These are phyloP conservation scores for Phytophthora fragariaefolia DNA, from an alignment of 352 stramenopile genomes.

Conservation along the genomic window DNA sequence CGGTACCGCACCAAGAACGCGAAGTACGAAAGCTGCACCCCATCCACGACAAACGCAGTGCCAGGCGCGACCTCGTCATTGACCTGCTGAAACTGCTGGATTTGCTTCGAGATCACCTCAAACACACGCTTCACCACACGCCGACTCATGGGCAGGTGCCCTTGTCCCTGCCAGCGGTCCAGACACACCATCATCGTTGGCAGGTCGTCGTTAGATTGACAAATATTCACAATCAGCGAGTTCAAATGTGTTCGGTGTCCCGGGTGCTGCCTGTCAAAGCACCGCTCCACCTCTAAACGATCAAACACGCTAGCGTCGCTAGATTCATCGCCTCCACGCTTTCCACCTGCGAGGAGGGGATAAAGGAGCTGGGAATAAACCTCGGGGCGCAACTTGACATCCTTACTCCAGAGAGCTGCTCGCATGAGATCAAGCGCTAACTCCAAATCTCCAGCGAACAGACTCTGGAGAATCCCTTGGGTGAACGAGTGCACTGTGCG, in stretches of 20 bases:
- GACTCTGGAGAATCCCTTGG: conserved; percentile 52
- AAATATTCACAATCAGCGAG: conserved; percentile 72
- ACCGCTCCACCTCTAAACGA: conserved; percentile 58
- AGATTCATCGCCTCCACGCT: conserved; percentile 32
- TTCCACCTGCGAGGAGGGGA: conserved; percentile 51
- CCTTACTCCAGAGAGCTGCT: conserved; percentile 44
- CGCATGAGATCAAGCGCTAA: conserved; percentile 58
- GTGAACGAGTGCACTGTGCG: conserved; percentile 57
- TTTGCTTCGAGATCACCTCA: conserved; percentile 63
- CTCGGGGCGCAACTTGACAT: conserved; percentile 54
- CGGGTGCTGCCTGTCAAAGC: conserved; percentile 63
- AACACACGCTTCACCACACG: conserved; percentile 60
- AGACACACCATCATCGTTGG: conserved; percentile 64
- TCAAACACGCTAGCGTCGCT: conserved; percentile 51
- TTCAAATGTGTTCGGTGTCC: conserved; percentile 48
- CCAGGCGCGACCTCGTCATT: conserved; percentile 7
- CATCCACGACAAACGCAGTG: conserved; percentile 49
- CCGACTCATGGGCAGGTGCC: conserved; percentile 49
- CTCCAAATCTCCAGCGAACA: conserved; percentile 54
- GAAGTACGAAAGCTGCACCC: conserved; percentile 59
- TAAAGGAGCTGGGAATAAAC: conserved; percentile 75
- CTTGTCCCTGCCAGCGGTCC: conserved; percentile 64
- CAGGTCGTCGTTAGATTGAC: conserved; percentile 68
- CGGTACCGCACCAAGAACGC: conserved; percentile 62
- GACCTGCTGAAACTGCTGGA: conserved; percentile 44